Evolutionary conservation across 306 rosid genomes (phyloP).

Genomic region (Abrus precatorius): DNA sequence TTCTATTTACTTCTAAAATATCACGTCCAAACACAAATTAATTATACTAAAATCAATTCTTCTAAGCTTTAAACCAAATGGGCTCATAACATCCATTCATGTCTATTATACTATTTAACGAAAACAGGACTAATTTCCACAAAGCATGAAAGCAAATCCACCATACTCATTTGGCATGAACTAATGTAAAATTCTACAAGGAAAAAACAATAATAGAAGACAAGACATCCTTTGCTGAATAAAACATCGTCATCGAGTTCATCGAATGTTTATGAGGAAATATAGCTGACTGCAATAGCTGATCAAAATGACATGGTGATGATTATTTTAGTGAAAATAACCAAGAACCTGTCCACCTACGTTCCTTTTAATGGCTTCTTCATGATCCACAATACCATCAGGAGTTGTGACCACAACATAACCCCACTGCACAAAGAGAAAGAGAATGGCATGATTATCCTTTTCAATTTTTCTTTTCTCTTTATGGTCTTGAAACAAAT

Average conservation of each 20-base stretch:
- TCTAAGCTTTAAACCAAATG: too few species aligned
- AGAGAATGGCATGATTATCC: too few species aligned
- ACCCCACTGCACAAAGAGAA: conserved; percentile 53
- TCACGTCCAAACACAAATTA: too few species aligned
- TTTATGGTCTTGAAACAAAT: too few species aligned
- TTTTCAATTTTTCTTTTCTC: too few species aligned
- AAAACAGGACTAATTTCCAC: conserved; percentile 35
- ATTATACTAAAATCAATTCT: too few species aligned
- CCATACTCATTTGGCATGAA: neutral
- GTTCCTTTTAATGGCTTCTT: conserved; percentile 74
- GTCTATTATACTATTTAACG: conserved; percentile 37
- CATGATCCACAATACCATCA: conserved; percentile 91
- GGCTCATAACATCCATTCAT: neutral
- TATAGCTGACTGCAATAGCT: neutral
- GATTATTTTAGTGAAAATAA: conserved; percentile 64
- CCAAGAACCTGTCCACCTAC: conserved; percentile 55
- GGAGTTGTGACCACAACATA: conserved; percentile 91
- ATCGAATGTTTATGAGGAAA: neutral
- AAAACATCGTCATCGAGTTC: conserved; percentile 14
- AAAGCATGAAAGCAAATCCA: conserved; percentile 25
- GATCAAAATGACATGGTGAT: conserved; percentile 8
- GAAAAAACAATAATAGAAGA: too few species aligned
- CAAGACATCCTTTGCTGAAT: neutral
- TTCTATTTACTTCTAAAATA: too few species aligned
- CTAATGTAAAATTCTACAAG: too few species aligned